Evolutionary conservation across 1,284 basidiomycete species (phyloP).

Genomic region (Ceraceosorus bombacis): DNA sequence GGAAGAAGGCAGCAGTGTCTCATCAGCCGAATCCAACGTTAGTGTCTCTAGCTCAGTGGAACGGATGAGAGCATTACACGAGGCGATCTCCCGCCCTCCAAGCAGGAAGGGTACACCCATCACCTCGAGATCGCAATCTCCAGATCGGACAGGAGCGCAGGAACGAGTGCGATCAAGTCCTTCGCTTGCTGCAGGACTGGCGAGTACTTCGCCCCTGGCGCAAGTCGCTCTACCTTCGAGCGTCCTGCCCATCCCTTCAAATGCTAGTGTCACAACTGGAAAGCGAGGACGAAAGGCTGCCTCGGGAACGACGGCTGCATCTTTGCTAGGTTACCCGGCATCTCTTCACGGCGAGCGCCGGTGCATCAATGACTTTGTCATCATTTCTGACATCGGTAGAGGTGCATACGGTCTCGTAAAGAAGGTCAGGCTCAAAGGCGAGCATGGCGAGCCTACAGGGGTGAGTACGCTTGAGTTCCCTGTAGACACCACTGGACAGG

Average conservation of each 20-base stretch:
- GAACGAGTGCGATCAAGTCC: no score
- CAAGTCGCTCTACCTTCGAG: no score
- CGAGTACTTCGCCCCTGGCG: no score
- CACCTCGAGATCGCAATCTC: no score
- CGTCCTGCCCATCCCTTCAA: no score
- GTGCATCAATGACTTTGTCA: slow-evolving; percentile 37
- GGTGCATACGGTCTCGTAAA: slow-evolving; percentile 98
- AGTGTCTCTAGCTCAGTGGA: slow-evolving; percentile 5
- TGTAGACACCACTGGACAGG: background rate
- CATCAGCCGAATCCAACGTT: slow-evolving; percentile 3
- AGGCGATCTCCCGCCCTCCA: slow-evolving; percentile 15
- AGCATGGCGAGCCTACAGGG: slow-evolving; percentile 65
- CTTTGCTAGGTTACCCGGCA: slow-evolving; percentile 5
- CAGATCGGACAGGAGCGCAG: no score
- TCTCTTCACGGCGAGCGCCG: slow-evolving; percentile 9
- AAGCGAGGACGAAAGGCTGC: no score
- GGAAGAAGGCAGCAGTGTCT: slow-evolving; percentile 1
- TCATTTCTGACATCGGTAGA: slow-evolving; percentile 53
- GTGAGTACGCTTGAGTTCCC: slow-evolving; percentile 54
- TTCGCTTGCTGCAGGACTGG: no score
- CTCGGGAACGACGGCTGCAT: slow-evolving; percentile 9
- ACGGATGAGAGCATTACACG: slow-evolving; percentile 15
- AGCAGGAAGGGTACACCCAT: no score
- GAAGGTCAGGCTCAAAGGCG: slow-evolving; percentile 68
- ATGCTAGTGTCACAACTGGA: no score